A percentile compares a stretch with the other conserved stretches of the same genome.
Conservation (phyloP, 140 eudicot genomes). For the Eryngium alpinum region DNA sequence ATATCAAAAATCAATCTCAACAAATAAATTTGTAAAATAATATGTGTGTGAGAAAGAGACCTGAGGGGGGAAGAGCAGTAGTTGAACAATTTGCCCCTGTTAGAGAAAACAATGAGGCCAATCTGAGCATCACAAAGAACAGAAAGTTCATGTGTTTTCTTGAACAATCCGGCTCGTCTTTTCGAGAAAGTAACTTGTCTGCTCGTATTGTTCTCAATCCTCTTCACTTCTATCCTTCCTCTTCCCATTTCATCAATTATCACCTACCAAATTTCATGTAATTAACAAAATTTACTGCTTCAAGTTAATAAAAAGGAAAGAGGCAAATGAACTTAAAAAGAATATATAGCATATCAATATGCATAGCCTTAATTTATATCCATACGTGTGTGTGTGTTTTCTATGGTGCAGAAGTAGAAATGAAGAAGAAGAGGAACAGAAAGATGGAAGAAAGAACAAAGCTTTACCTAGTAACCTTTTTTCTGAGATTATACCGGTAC, state of each 20-base stretch:
- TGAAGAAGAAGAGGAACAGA: not conserved
- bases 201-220: constrained; percentile 44
- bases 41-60: too few species aligned
- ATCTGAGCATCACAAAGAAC: constrained; percentile 46
- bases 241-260: constrained; percentile 27
- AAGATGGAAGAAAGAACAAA: not conserved
- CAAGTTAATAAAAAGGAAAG: not conserved
- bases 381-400: not conserved
- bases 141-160: constrained; percentile 42
- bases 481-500: not conserved
- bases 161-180: constrained; percentile 28
- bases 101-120: constrained; percentile 37
- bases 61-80: constrained; percentile 30
- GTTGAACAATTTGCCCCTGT: constrained; percentile 33
- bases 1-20: too few species aligned
- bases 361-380: not conserved
- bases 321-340: not conserved
- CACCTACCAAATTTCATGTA: not conserved
- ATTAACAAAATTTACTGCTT: not conserved
- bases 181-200: constrained; percentile 44
- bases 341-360: too few species aligned
- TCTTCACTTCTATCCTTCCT: constrained; percentile 37
- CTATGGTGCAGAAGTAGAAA: not conserved
- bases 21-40: too few species aligned
- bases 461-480: not conserved